Evolutionary conservation across 1,139 yeast genomes (phyloP).

Genomic region (Ogataea hybrid): DNA sequence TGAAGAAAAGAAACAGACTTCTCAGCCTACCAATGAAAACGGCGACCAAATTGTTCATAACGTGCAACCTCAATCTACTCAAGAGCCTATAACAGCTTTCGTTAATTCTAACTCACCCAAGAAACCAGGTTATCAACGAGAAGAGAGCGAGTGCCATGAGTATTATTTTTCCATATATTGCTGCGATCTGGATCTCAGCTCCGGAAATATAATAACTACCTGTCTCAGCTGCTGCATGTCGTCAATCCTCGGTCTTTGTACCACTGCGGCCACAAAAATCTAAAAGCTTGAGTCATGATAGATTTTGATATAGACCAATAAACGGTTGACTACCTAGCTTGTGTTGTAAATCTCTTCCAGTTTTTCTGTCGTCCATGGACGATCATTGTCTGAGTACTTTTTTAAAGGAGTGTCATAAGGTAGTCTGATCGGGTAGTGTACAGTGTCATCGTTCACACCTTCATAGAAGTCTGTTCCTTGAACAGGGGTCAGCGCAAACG

Average conservation of each 20-base stretch:
- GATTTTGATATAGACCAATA: too few species aligned
- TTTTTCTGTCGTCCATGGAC: conserved; percentile 46
- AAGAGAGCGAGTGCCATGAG: conserved; percentile 30
- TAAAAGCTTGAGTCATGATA: not conserved
- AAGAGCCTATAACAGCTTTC: conserved; percentile 10
- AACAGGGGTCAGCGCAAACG: conserved; percentile 33
- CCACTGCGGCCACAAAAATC: conserved; percentile 14
- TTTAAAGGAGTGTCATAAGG: conserved; percentile 56
- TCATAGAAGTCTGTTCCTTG: conserved; percentile 39
- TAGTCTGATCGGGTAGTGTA: conserved; percentile 40
- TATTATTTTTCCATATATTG: conserved; percentile 22
- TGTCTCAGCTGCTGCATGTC: conserved; percentile 14
- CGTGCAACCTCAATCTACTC: conserved; percentile 12
- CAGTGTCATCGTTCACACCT: conserved; percentile 9
- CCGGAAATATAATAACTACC: conserved; percentile 8
- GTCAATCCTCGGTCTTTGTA: conserved; percentile 11
- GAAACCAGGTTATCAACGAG: conserved; percentile 22
- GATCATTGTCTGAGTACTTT: conserved; percentile 39
- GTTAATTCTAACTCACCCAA: conserved; percentile 10
- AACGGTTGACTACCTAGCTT: not conserved
- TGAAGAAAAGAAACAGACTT: not conserved
- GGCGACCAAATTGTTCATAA: not conserved
- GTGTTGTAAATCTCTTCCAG: conserved; percentile 10
- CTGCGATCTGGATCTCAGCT: conserved; percentile 14
- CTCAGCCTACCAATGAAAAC: not conserved